These are phyloP conservation scores for Byssothecium circinans DNA, from an alignment of 2,329 filamentous ascomycete species.

Conservation along the genomic window DNA sequence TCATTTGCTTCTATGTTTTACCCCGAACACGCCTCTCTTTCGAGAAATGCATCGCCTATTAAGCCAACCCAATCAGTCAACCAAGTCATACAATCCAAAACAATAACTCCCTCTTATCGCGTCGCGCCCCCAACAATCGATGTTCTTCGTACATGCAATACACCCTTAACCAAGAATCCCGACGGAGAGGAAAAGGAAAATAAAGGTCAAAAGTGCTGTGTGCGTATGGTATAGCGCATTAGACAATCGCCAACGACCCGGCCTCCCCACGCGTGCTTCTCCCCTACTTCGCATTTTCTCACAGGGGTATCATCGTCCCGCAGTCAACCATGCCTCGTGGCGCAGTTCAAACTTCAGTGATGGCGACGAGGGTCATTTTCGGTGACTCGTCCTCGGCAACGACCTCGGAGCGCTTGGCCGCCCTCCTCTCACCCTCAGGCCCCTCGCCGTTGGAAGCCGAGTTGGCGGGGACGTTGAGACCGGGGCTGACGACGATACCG, in stretches of 20 bases:
- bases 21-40: not conserved
- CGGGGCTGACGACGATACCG: constrained; percentile 42
- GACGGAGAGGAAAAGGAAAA: constrained; percentile 2
- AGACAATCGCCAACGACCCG: too few species aligned
- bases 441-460: constrained; percentile 41
- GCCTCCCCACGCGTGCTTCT: not conserved
- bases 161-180: constrained; percentile 2
- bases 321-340: constrained; percentile 1
- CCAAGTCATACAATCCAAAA: too few species aligned
- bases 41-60: not conserved
- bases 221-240: too few species aligned
- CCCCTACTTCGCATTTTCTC: not conserved
- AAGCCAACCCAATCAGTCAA: not conserved
- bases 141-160: constrained; percentile 2
- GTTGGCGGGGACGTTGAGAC: constrained; percentile 41
- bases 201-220: constrained; percentile 1
- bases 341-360: constrained; percentile 38
- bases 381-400: constrained; percentile 36
- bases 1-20: constrained; percentile 12
- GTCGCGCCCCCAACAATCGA: not conserved
- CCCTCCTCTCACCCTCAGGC: constrained; percentile 11
- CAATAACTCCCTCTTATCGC: too few species aligned
- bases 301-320: constrained; percentile 10
- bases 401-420: constrained; percentile 32
- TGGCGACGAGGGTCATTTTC: constrained; percentile 45